Percentiles rank a stretch among this genome's conserved stretches.
Conservation (phyloP, 345 rosid species). For the Rubroshorea leprosula region DNA sequence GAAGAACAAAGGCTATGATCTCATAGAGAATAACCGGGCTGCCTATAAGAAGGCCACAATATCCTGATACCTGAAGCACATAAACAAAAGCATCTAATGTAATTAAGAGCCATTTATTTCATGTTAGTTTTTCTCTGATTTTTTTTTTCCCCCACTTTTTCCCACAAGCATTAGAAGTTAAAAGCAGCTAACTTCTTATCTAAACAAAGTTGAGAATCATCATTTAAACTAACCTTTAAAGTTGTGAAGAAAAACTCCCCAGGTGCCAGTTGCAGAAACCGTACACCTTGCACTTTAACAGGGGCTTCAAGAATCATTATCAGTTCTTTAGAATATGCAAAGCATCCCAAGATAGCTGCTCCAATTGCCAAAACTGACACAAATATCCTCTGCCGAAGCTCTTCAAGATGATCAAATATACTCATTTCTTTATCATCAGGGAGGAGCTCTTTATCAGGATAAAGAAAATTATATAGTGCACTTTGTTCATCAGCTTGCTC, state of each 20-base stretch:
- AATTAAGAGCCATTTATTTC: background rate
- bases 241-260: conserved; percentile 99
- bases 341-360: conserved; percentile 88
- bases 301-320: conserved; percentile 93
- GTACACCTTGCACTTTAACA: conserved; percentile 82
- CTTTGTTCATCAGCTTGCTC: conserved; percentile 38
- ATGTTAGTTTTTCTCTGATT: background rate
- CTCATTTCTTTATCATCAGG: conserved; percentile 98
- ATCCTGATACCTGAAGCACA: conserved; percentile 79
- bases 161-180: too few species aligned
- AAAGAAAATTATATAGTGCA: conserved; percentile 63
- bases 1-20: conserved; percentile 93
- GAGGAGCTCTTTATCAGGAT: conserved; percentile 83
- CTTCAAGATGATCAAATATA: conserved; percentile 93
- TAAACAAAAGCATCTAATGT: background rate
- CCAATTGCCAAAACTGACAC: conserved; percentile 92
- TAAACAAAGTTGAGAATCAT: too few species aligned
- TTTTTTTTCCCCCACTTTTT: background rate
- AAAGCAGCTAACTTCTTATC: too few species aligned
- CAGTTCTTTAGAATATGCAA: conserved; percentile 84
- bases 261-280: conserved; percentile 92
- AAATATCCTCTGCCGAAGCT: conserved; percentile 81
- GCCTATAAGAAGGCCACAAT: conserved; percentile 90
- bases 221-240: conserved; percentile 54
- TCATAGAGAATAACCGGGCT: conserved; percentile 89